These are phyloP conservation scores for Penicillium crystallinum DNA, from an alignment of 495 filamentous ascomycete species.

Conservation along the genomic window DNA sequence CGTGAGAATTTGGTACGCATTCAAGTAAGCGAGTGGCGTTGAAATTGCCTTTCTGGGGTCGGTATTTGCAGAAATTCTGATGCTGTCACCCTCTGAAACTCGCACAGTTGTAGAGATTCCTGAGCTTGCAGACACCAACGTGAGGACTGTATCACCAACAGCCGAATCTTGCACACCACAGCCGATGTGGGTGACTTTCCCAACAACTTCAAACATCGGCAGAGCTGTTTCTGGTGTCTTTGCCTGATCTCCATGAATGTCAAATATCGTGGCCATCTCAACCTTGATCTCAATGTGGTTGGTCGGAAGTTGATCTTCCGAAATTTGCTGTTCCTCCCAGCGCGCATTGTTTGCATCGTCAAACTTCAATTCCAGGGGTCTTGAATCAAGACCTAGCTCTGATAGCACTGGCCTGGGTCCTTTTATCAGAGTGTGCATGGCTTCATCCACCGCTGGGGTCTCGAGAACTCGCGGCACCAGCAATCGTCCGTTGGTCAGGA, in stretches of 20 bases:
- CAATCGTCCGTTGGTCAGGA: constrained; percentile 12
- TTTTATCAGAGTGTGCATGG: constrained; percentile 17
- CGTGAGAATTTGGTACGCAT: constrained; percentile 14
- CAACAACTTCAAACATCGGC: constrained; percentile 15
- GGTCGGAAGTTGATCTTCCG: background rate
- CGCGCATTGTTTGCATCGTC: constrained; percentile 6
- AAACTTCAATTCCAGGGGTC: constrained; percentile 12
- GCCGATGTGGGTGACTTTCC: constrained; percentile 13
- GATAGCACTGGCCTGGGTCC: constrained; percentile 15
- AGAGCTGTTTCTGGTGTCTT: constrained; percentile 13
- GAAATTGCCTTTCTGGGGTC: constrained; percentile 11
- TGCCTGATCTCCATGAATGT: constrained; percentile 1
- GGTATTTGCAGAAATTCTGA: constrained; percentile 11
- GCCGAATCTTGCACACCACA: constrained; percentile 10
- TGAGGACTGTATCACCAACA: constrained; percentile 16
- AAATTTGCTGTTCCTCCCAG: constrained; percentile 13
- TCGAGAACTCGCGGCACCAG: constrained; percentile 18
- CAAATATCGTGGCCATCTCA: constrained; percentile 13
- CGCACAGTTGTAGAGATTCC: constrained; percentile 12
- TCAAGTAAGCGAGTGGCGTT: constrained; percentile 14
- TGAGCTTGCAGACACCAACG: constrained; percentile 3
- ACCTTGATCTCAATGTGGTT: constrained; percentile 17
- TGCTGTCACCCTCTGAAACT: constrained; percentile 9
- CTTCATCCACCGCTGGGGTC: constrained; percentile 14
- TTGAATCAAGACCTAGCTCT: constrained; percentile 4